Evolutionary conservation across 2,329 filamentous ascomycete genomes (phyloP).

Genomic region (Macrophomina tecta): DNA sequence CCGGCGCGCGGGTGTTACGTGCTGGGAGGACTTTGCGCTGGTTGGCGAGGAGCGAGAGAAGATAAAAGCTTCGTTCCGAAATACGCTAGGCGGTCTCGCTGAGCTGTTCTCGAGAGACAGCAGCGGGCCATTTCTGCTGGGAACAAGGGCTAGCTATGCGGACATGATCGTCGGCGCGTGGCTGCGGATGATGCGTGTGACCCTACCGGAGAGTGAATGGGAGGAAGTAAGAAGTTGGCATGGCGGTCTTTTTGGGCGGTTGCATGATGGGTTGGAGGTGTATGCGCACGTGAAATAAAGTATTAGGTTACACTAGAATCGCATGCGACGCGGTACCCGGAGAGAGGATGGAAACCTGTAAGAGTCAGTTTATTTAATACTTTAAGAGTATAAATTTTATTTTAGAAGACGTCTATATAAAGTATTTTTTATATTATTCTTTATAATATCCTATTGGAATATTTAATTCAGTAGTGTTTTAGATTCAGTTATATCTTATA

Average conservation of each 20-base stretch:
- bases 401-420: too few relatives aligned
- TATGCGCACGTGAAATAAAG: conserved; percentile 16
- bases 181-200: conserved; percentile 55
- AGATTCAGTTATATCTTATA: too few relatives aligned
- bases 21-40: conserved; percentile 53
- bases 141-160: conserved; percentile 55
- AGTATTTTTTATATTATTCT: too few relatives aligned
- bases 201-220: conserved; percentile 56
- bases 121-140: conserved; percentile 58
- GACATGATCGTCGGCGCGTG: conserved; percentile 65
- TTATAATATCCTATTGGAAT: too few relatives aligned
- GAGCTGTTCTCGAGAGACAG: conserved; percentile 48
- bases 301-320: background rate
- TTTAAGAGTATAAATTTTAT: too few relatives aligned
- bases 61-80: conserved; percentile 49
- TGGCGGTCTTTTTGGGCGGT: conserved; percentile 55
- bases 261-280: conserved; percentile 54
- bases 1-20: conserved; percentile 50
- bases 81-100: conserved; percentile 51
- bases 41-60: conserved; percentile 48
- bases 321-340: too few relatives aligned
- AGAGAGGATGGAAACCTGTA: too few relatives aligned
- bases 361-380: too few relatives aligned
- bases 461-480: too few relatives aligned
- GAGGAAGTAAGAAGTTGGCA: conserved; percentile 56